Base-by-base conservation (phyloP, 2,329 filamentous ascomycete species). In the Beauveria sp. region DNA sequence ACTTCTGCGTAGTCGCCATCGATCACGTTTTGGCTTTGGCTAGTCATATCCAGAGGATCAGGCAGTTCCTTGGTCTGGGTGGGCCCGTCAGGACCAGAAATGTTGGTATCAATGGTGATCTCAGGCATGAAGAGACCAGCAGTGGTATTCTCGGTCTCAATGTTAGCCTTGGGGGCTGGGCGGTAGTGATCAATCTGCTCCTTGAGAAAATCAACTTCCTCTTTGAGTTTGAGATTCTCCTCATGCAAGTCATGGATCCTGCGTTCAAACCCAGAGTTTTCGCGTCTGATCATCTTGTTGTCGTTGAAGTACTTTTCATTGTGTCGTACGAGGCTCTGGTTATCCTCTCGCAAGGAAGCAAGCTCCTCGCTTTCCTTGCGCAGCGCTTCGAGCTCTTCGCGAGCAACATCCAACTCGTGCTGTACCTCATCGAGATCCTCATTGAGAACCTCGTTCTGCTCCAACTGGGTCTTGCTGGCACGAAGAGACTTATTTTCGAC, bases 271-370 rank as follows among this genome's bases (percentile, higher is more conserved):
- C 72, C 73, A 26, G 76, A 73, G 64, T 81, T 82, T 67, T 83
- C 77, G 18, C 75, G 74, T 20, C 73, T 72, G 6, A 81, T 72
- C 43, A 75, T 71, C 70, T 81, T 81, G 72, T 81, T 82, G 67
- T 83, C 80, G 61, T 73, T 77, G 65, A 80, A 83, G 66, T 82
- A 82, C 63, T 78, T 79, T 55, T 83, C 80, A 62, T 83, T 83
- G 67, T 82, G 79, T 43, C 78, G 79, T 58, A 81, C 80, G 24
- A 83, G 75, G 65, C 78, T 79, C 40, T 77, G 71, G 63, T 83
- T 81, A 65, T 84, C 81, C 64, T 81, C 73, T 43, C 74, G 74
- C n/a, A 60, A 42, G 7, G 52, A 46, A 47, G 22, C 53, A 18
- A 60, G 38, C 28, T 63, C 62, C 20, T 60, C 58, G 12, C 46